Evolutionary conservation across 2,329 filamentous ascomycete species (phyloP).

Genomic region (Massarina eburnea): DNA sequence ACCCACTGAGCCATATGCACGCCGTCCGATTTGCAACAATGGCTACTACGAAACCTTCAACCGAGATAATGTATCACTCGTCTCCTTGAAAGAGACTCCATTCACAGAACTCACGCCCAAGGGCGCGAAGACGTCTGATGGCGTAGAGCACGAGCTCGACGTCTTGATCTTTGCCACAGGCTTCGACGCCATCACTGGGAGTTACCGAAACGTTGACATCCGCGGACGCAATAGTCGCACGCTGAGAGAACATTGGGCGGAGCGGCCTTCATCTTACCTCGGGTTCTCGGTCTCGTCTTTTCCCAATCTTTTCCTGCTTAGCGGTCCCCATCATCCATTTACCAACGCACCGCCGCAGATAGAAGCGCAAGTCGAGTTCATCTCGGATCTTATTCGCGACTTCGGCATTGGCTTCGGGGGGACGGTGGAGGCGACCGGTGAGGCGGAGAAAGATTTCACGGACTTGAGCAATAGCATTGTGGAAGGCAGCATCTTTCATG

Average conservation of each 20-base stretch:
- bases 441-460: slow-evolving; percentile 41
- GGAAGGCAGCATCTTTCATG: slow-evolving; percentile 34
- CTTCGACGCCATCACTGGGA: slow-evolving; percentile 45
- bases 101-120: slow-evolving; percentile 16
- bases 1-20: slow-evolving; percentile 17
- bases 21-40: slow-evolving; percentile 1
- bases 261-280: slow-evolving; percentile 37
- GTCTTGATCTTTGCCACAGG: slow-evolving; percentile 52
- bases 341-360: slow-evolving; percentile 42
- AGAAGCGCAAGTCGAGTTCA: slow-evolving; percentile 44
- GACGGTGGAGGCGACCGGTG: slow-evolving; percentile 33
- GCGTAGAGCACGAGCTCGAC: slow-evolving; percentile 55
- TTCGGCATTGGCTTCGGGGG: slow-evolving; percentile 17
- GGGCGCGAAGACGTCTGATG: slow-evolving; percentile 51
- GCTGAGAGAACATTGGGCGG: slow-evolving; percentile 18
- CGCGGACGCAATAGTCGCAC: slow-evolving; percentile 25
- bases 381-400: slow-evolving; percentile 38
- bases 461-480: slow-evolving; percentile 33
- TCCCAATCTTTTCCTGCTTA: slow-evolving; percentile 50
- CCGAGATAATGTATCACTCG: slow-evolving; percentile 50
- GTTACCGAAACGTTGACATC: slow-evolving; percentile 40
- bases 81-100: slow-evolving; percentile 38
- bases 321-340: slow-evolving; percentile 61
- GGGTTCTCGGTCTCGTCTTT: slow-evolving; percentile 44
- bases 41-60: slow-evolving; percentile 44